These are phyloP conservation scores for Thermoascus crustaceus DNA, from an alignment of 2,329 filamentous ascomycete species.

Conservation along the genomic window DNA sequence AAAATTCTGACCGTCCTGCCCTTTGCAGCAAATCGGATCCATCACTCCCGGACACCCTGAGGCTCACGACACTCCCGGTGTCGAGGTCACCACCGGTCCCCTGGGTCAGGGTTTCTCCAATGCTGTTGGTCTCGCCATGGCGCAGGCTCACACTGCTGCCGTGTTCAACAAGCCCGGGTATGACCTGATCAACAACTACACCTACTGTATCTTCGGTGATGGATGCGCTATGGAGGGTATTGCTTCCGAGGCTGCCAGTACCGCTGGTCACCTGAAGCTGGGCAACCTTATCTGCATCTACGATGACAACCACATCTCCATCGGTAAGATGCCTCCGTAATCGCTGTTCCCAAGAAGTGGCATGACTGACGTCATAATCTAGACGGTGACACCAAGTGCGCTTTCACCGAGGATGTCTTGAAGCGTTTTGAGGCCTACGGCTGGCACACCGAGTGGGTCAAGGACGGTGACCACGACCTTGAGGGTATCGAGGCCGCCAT, in stretches of 20 bases:
- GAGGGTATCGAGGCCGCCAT: conserved; percentile 82
- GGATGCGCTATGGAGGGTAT: conserved; percentile 98
- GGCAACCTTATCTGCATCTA: conserved; percentile 96
- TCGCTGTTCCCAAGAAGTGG: not conserved
- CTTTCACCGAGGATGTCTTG: conserved; percentile 93
- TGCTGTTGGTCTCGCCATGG: conserved; percentile 95
- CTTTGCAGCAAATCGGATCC: conserved; percentile 54
- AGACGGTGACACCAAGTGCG: conserved; percentile 91
- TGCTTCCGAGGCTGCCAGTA: conserved; percentile 81
- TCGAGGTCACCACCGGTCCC: conserved; percentile 97
- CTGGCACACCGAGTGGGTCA: conserved; percentile 82
- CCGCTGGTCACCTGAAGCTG: conserved; percentile 92
- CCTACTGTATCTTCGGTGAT: conserved; percentile 93
- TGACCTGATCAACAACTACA: conserved; percentile 91
- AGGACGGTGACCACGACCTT: conserved; percentile 83
- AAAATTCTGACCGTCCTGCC: not conserved
- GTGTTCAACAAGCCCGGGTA: conserved; percentile 96
- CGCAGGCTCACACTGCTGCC: conserved; percentile 82
- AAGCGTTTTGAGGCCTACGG: conserved; percentile 96
- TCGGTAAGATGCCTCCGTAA: conserved; percentile 44
- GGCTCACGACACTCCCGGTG: conserved; percentile 87
- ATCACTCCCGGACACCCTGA: conserved; percentile 96
- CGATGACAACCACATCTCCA: conserved; percentile 97
- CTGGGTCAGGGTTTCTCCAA: conserved; percentile 97
- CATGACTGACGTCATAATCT: conserved; percentile 8